These are phyloP conservation scores for Epichloe brachyelytri DNA, from an alignment of 2,329 filamentous ascomycete species.

Conservation along the genomic window DNA sequence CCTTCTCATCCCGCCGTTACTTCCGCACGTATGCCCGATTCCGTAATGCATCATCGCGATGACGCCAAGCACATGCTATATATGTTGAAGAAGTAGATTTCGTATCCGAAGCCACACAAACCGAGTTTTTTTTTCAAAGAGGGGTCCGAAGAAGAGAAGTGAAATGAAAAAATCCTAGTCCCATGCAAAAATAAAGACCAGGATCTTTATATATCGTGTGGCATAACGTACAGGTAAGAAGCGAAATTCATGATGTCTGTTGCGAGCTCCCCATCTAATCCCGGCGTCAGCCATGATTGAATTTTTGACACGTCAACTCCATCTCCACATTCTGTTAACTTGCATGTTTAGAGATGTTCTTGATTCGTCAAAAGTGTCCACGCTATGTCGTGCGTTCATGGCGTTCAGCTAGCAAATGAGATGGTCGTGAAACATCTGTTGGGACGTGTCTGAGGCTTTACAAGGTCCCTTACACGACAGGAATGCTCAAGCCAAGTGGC, in stretches of 20 bases:
- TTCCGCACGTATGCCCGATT: constrained; percentile 3
- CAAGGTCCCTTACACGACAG: constrained; percentile 14
- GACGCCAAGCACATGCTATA: constrained; percentile 8
- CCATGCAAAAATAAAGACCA: constrained; percentile 11
- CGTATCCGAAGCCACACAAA: background rate
- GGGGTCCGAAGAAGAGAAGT: background rate
- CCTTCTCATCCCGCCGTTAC: constrained; percentile 5
- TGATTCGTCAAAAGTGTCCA: background rate
- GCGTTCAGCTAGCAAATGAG: background rate
- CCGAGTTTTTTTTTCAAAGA: background rate
- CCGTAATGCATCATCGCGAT: constrained; percentile 9
- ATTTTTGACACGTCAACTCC: background rate
- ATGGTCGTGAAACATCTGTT: background rate
- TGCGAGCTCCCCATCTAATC: constrained; percentile 4
- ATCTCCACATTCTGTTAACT: background rate
- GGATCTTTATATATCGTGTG: constrained; percentile 20
- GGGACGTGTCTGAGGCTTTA: background rate
- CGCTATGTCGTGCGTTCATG: background rate
- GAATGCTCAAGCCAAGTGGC: constrained; percentile 18
- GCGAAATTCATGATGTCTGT: constrained; percentile 11
- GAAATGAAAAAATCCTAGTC: constrained; percentile 5
- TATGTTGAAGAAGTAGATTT: background rate
- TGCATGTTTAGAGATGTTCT: background rate
- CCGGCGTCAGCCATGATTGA: background rate
- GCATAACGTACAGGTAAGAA: constrained; percentile 25